phyloP scores from a whole-genome alignment of 495 filamentous ascomycete species.

The Alectoria sarmentosa region DNA sequence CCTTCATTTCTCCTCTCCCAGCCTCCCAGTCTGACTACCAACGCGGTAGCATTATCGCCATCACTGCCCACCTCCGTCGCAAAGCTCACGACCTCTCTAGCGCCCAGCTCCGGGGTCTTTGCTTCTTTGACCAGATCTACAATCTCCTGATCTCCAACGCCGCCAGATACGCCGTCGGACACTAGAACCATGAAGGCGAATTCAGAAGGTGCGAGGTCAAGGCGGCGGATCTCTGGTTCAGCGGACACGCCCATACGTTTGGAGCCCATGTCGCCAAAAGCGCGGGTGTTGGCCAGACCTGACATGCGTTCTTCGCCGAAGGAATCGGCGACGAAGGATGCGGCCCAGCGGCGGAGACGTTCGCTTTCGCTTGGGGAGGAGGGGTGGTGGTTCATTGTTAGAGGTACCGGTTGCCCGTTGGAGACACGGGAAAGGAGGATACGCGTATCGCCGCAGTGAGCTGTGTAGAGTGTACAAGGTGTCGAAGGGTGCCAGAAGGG shows the following conservation, averaged over 20 bases:
- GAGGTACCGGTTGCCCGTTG: conserved; percentile 66
- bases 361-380: conserved; percentile 75
- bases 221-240: conserved; percentile 74
- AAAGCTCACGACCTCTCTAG: conserved; percentile 70
- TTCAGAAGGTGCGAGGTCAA: conserved; percentile 71
- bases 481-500: conserved; percentile 93
- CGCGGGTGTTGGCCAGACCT: conserved; percentile 85
- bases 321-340: conserved; percentile 85
- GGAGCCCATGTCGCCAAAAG: conserved; percentile 84
- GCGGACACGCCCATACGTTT: conserved; percentile 92
- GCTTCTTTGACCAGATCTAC: conserved; percentile 94
- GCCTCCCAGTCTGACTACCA: conserved; percentile 84
- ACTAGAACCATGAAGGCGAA: conserved; percentile 84
- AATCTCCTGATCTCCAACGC: conserved; percentile 82
- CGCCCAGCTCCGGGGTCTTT: conserved; percentile 78
- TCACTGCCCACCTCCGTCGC: conserved; percentile 76
- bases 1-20: conserved; percentile 92
- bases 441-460: conserved; percentile 90
- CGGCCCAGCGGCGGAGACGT: conserved; percentile 76
- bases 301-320: conserved; percentile 96
- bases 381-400: conserved; percentile 87
- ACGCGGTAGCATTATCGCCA: conserved; percentile 80
- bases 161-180: conserved; percentile 79
- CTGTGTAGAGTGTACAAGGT: conserved; percentile 73
- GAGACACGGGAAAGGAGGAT: conserved; percentile 76